These are phyloP conservation scores for Tylopilus subfusipes DNA, from an alignment of 768 basidiomycete genomes.

Conservation along the genomic window DNA sequence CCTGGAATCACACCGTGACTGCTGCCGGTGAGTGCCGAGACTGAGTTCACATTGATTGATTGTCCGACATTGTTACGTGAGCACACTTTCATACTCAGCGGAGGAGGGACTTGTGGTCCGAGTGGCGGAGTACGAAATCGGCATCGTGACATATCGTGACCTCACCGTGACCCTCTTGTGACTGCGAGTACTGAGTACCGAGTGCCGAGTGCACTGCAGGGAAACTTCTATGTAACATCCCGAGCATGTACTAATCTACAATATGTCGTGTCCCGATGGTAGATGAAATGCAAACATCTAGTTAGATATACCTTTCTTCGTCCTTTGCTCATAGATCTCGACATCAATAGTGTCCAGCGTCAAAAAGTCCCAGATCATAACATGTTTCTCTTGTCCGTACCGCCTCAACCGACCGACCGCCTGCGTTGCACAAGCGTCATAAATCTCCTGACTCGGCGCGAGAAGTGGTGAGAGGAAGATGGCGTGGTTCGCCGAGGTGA, in stretches of 20 bases:
- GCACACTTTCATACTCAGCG: no score
- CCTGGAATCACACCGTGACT: no score
- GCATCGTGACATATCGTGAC: no score
- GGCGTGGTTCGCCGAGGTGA: slow-evolving; percentile 92
- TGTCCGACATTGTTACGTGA: no score
- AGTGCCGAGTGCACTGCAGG: no score
- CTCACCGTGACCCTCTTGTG: no score
- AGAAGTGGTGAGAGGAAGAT: slow-evolving; percentile 93
- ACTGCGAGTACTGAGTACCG: no score
- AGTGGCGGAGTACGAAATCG: no score
- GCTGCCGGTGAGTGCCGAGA: no score
- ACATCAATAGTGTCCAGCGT: slow-evolving; percentile 88
- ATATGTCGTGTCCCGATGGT: slow-evolving; percentile 2
- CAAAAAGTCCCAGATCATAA: slow-evolving; percentile 79
- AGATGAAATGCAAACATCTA: slow-evolving; percentile 17
- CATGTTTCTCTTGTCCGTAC: slow-evolving; percentile 78
- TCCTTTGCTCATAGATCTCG: slow-evolving; percentile 65
- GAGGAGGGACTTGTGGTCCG: no score
- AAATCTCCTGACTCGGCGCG: slow-evolving; percentile 76
- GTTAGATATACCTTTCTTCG: slow-evolving; percentile 24
- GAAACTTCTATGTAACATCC: not conserved
- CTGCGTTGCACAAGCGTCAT: slow-evolving; percentile 79
- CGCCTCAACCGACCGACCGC: slow-evolving; percentile 81
- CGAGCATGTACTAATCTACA: slow-evolving; percentile 7
- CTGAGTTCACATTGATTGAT: no score